Evolutionary conservation across 352 stramenopile genomes (phyloP), one percentile per base, ranked within the genome.

Genomic region (Pythium myriotylum): DNA sequence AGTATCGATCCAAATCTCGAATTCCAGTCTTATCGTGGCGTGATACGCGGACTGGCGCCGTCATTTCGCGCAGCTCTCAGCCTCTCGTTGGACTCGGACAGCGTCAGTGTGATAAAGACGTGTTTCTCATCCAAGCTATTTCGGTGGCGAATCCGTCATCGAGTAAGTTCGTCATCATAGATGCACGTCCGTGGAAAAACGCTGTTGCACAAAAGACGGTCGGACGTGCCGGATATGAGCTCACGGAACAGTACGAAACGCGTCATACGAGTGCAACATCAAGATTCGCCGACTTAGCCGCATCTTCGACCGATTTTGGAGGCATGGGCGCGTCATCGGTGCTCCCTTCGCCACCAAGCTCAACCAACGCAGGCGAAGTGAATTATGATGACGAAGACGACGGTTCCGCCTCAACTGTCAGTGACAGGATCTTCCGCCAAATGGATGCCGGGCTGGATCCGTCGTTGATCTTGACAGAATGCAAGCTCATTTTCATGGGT

Each of bases 171-270:
- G 83, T 94, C 29, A 97, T 97, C 54, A 90, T 97, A 20, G 92
- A 97, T 59, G 88, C 88, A 4, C 68, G 92, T 13, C 89, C 89
- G 20, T 95, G 89, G 80, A 89, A 95, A 29, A 97, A 97, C 46
- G 88, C 92, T 2, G 81, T 95, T 5, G 92, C 86, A 5, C 96
- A 97, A 59, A 94, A 95, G 61, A 93, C 88, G 0, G 82, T 96
- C 19, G 92, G 89, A 9, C 83, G 90, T 2, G 92, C 84, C 10
- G 86, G 92, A 1, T 96, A 92, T 32, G 92, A 98, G 55, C 88
- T 96, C 39, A 92, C 83, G 2, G 79, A 86, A 14, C 86, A 93
- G 41, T 93, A 93, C 53, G 80, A 91, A 54, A 92, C 81, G 13
- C 70, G 84, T 0, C 77, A 91, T 58, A 62, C 74, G 14, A 82